A percentile compares a stretch with the other conserved stretches of the same genome.
phyloP scores from a whole-genome alignment of 176 grass and related monocot species.

The Luzula sylvatica region DNA sequence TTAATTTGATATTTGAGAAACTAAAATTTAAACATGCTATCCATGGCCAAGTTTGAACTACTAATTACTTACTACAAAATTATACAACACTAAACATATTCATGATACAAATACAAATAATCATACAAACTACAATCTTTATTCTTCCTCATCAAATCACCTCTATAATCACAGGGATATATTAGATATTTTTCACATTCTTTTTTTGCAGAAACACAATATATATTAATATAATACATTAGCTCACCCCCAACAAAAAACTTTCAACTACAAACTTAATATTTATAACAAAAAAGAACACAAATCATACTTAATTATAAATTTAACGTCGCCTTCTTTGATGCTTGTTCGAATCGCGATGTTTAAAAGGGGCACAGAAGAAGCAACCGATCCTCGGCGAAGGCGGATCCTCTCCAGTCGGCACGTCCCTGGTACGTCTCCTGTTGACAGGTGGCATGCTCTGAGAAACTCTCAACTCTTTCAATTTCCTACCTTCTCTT shows the following conservation, averaged over 20 bases:
- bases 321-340: constrained; percentile 10
- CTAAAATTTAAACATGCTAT: not conserved
- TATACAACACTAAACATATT: not conserved
- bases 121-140: constrained; percentile 25
- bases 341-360: not conserved
- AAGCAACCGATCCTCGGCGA: not conserved
- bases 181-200: constrained; percentile 16
- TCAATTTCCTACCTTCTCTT: not conserved
- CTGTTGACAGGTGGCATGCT: not conserved
- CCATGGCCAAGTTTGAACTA: constrained; percentile 3
- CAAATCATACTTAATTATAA: constrained; percentile 1
- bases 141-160: constrained; percentile 27
- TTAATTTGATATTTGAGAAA: too few species aligned
- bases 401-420: not conserved
- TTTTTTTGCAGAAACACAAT: not conserved
- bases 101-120: too few species aligned
- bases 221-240: not conserved
- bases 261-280: too few species aligned
- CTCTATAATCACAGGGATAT: constrained; percentile 21
- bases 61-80: not conserved
- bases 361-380: not conserved
- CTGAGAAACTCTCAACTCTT: not conserved
- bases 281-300: constrained; percentile 30
- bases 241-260: constrained; percentile 6
- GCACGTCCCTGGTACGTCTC: not conserved